Evolutionary conservation across 495 filamentous ascomycete species (phyloP), one percentile per base, ranked within the genome.

Genomic region (Trichoderma reesei): DNA sequence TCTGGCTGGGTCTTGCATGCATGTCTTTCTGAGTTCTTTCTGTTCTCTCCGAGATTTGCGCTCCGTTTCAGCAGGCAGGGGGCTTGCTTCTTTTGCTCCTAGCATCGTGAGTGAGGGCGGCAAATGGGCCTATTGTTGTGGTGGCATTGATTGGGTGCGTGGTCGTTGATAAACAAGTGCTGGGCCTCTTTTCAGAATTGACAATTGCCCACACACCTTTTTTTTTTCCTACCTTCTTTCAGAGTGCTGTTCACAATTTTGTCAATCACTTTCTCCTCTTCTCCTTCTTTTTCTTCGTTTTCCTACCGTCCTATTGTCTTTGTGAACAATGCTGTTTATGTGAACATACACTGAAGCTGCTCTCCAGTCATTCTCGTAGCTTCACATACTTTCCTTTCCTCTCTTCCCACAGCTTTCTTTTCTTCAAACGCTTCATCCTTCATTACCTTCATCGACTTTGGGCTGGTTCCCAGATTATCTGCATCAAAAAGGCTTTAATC

Each of bases 391-490:
- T 3, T 48, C 44, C 16, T 18, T 48, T 48, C 20, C 44, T 48
- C 20, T 18, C 44, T 31, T 20, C 31, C 41, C 37, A 54, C 56
- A 26, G 13, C 6, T 38, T 37, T 41, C 13, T 18, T 41, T 26
- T 59, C 62, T 36, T n/a, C 31, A 26, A 51, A 20, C 62, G 48
- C 41, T 41, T 16, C 39, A 60, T 36, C 38, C 62, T 51, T 56
- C 38, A 60, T 46, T 51, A 60, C 26, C 62, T 41, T 7, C 66
- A 39, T 65, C 51, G 67, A 64, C 69, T 70, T 73, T 70, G 69
- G 73, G 73, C 70, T 71, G 68, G 70, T 71, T 74, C 68, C 72
- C 72, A 69, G 67, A 68, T 75, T 71, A 9, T 56, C 51, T 33
- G 51, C 51, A 33, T 56, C 51, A 31, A 18, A 51, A 68, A 60